Evolutionary conservation across 306 rosid genomes (phyloP).

Genomic region (Cicer pinnatifidum): DNA sequence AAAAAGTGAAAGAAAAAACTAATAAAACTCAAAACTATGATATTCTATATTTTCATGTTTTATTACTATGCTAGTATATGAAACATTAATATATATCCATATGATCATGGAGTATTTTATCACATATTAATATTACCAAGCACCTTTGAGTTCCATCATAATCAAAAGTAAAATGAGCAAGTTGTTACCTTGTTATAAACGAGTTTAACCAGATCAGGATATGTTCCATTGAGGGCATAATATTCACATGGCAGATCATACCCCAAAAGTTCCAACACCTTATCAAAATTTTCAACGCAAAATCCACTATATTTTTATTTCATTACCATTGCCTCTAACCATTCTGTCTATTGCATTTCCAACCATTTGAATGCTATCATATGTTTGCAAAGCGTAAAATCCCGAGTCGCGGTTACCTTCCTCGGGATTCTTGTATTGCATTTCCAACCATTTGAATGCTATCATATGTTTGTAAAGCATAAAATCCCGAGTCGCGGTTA

Average conservation of each 20-base stretch:
- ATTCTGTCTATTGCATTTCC: conserved; percentile 52
- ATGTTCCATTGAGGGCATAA: conserved; percentile 46
- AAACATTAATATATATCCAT: too few species aligned
- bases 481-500: conserved; percentile 54
- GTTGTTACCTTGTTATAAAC: conserved; percentile 61
- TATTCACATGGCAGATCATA: conserved; percentile 58
- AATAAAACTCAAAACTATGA: too few species aligned
- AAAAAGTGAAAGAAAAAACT: neutral
- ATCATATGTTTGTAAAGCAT: conserved; percentile 70
- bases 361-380: conserved; percentile 59
- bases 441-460: conserved; percentile 53
- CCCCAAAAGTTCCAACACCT: conserved; percentile 41
- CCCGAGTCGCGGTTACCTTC: conserved; percentile 59
- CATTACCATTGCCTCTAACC: conserved; percentile 29
- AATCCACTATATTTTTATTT: conserved; percentile 52
- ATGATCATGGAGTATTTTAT: too few species aligned
- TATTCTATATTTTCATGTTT: too few species aligned
- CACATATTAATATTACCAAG: too few species aligned
- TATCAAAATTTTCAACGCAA: conserved; percentile 56
- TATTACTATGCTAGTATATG: too few species aligned
- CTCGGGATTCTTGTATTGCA: conserved; percentile 46
- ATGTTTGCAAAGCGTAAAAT: conserved; percentile 64
- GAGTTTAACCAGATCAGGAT: conserved; percentile 54
- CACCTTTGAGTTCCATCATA: too few species aligned
- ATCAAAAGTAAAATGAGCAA: neutral